A percentile compares a stretch with the other conserved stretches of the same genome.
Conservation (phyloP, 345 rosid genomes). For the Rhodamnia argentea region DNA sequence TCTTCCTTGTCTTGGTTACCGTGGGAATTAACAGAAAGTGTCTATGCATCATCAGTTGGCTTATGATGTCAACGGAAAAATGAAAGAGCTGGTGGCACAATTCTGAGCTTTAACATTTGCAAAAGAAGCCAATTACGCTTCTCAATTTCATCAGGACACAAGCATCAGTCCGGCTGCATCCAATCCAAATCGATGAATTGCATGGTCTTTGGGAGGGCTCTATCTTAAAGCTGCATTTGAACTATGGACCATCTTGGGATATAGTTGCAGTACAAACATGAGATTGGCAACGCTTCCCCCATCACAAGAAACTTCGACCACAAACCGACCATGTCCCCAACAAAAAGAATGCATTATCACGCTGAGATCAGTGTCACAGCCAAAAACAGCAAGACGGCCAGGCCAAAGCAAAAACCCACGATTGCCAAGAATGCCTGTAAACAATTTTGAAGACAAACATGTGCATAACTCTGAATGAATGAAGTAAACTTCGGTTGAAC, state of each 20-base stretch:
- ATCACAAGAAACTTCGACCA: neutral
- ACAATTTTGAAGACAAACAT: neutral
- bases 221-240: neutral
- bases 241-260: neutral
- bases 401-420: conserved; percentile 67
- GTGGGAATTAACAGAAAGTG: neutral
- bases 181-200: neutral
- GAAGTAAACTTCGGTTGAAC: neutral
- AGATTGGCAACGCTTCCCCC: neutral
- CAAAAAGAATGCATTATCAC: conserved; percentile 1
- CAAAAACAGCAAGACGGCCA: conserved; percentile 55
- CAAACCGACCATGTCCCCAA: neutral
- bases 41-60: neutral
- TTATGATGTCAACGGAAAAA: neutral
- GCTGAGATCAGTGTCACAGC: conserved; percentile 63
- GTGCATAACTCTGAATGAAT: neutral
- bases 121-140: neutral
- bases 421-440: conserved; percentile 59
- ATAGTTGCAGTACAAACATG: neutral
- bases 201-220: neutral
- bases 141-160: neutral
- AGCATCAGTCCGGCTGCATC: neutral
- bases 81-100: neutral
- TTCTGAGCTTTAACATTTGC: neutral
- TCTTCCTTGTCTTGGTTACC: neutral